Conservation (phyloP, 1,139 yeast genomes). For the Kodamaea fungicola region DNA sequence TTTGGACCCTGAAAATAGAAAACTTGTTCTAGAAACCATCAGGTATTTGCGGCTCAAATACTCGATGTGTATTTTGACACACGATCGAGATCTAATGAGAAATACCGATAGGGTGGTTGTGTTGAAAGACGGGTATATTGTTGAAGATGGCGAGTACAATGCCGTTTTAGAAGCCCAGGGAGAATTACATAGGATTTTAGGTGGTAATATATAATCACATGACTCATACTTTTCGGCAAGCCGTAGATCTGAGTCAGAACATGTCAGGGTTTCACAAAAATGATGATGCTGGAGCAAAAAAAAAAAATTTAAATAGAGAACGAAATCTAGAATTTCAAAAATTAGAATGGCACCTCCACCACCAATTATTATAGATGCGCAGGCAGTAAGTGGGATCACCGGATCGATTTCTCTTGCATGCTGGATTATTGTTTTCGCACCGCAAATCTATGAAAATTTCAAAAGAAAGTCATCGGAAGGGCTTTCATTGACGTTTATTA, state of each 20-base stretch:
- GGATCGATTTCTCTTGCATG: conserved; percentile 94
- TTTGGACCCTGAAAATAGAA: conserved; percentile 56
- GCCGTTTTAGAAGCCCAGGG: conserved; percentile 12
- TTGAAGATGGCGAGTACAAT: conserved; percentile 25
- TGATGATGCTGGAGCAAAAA: conserved; percentile 1
- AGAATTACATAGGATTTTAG: conserved; percentile 14
- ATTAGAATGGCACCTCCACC: conserved; percentile 53
- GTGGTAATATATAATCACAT: neutral
- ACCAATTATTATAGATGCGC: conserved; percentile 67
- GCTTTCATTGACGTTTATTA: conserved; percentile 73
- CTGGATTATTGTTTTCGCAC: conserved; percentile 97
- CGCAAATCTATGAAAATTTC: conserved; percentile 92
- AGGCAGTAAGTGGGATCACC: conserved; percentile 79
- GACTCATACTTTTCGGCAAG: conserved; percentile 1
- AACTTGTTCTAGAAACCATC: conserved; percentile 40
- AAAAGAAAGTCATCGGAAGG: conserved; percentile 84
- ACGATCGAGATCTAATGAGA: conserved; percentile 54
- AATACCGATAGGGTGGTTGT: conserved; percentile 42
- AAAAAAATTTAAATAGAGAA: neutral
- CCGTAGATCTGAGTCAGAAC: conserved; percentile 8
- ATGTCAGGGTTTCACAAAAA: neutral
- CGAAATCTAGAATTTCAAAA: neutral
- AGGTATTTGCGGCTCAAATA: conserved; percentile 20
- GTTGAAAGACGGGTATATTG: conserved; percentile 42
- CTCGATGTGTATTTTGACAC: conserved; percentile 56